Base-by-base conservation (phyloP, 2,329 filamentous ascomycete species). In the Botrytis fragariae region DNA sequence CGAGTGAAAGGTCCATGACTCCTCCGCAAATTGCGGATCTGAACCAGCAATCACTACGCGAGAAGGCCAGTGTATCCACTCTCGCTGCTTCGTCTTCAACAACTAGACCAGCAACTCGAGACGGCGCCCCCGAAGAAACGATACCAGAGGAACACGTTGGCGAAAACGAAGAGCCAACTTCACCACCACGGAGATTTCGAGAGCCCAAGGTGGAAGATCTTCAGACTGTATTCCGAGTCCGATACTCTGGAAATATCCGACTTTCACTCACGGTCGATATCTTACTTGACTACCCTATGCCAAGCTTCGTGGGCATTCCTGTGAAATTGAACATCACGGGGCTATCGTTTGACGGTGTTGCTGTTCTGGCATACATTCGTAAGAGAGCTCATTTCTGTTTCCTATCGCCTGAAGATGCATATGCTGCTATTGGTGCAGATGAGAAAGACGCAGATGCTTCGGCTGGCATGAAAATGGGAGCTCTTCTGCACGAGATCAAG, bases 221-320 rank as follows among this genome's bases (percentile, higher is more conserved):
- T 71, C 96, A 99, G 82, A 92, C 97, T 67, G 92, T 98, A 9
- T 95, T 97, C 79, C 92, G 95, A 77, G 95, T 97, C 74, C 91
- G 90, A 72, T 99, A 99, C 82, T 89, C 91, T 3, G 96, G 96
- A 45, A 92, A 98, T 80, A 88, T 99, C 74, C 91, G 91, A 77
- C 88, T 99, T 73, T 93, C 94, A 75, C 86, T 99, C 68, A 98
- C 96, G 37, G 95, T 96, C 0, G 95, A 98, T 83, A 97, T 99
- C 60, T 86, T 98, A 45, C 90, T 99, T 48, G 96, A 99, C 83
- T 99, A 99, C 81, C 96, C 96, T 0, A 98, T 98, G 93, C 95
- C 95, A 59, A 97, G 93, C 84, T 99, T 99, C 80, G 95, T 98
- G 3, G 94, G 95, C 20, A 95, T 99, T 75, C 96, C 96, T 1